Evolutionary conservation across 495 filamentous ascomycete species (phyloP), one percentile per base, ranked within the genome.

Genomic region (Penicillium soppii): DNA sequence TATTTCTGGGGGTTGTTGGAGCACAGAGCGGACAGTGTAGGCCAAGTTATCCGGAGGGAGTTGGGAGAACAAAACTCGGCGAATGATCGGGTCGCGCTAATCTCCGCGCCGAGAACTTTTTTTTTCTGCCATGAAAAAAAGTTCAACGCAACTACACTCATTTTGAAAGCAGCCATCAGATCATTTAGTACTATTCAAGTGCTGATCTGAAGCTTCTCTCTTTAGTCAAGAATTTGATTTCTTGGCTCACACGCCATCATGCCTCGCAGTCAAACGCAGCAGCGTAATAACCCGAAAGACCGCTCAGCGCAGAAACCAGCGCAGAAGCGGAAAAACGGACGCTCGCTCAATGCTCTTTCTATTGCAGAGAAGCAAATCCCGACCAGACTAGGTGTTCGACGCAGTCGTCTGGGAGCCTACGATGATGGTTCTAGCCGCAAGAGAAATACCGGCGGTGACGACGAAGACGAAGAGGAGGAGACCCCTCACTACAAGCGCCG

Each of bases 281-380:
- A 59, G 57, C 65, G 68, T 47, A 71, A 66, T 52, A n/a, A n/a
- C n/a, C 71, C 73, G 15, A 69, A 67, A 54, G 66, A 89, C 69
- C 78, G 77, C 48, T 57, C 75, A 23, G 57, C 76, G 35, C 52
- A 73, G 59, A 70, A 68, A 62, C 57, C 67, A 50, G 60, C 65
- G 12, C 66, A 65, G 48, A 84, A 79, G 55, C 67, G 68, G 45
- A 82, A 80, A 52, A 62, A 61, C 45, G 73, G 77, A 40, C 86
- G 85, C 43, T 82, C 82, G 5, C 77, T 95, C 29, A 83, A 97
- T 64, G 94, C 94, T 26, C 87, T 95, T 55, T 77, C 92, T 32
- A 89, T 94, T 59, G 94, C 94, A 29, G 82, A 84, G 32, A 75
- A 82, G 35, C 70, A 88, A 47, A 73, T 72, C 47, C 76, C 78